Conservation (phyloP, 2,329 filamentous ascomycete species). For the Westerdykella ornata region DNA sequence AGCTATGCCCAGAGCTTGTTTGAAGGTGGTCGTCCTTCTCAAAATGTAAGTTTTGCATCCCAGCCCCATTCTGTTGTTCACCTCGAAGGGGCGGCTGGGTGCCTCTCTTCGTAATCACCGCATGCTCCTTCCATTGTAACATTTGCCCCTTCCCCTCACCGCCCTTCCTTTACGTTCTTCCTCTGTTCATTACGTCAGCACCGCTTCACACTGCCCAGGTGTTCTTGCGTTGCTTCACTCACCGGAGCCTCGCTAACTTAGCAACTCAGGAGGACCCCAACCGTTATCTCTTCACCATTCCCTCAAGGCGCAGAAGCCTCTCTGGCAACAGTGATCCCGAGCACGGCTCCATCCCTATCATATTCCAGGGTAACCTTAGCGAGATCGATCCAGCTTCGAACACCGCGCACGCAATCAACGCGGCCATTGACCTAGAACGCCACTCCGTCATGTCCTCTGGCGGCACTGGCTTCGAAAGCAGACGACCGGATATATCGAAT, state of each 20-base stretch:
- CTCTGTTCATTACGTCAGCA: slow-evolving; percentile 1
- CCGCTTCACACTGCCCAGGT: slow-evolving; percentile 8
- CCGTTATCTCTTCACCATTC: slow-evolving; percentile 19
- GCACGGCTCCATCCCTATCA: slow-evolving; percentile 18
- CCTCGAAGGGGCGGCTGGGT: too few relatives aligned
- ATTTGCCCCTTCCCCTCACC: not conserved
- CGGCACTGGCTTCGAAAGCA: not conserved
- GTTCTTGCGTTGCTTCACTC: not conserved
- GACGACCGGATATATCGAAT: not conserved
- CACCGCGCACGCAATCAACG: slow-evolving; percentile 6
- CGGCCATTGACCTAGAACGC: not conserved
- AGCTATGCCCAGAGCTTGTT: slow-evolving; percentile 14
- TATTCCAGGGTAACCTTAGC: slow-evolving; percentile 19
- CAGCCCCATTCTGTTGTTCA: too few relatives aligned
- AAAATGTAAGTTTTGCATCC: slow-evolving; percentile 25
- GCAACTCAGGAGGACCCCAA: slow-evolving; percentile 17
- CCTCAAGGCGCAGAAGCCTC: slow-evolving; percentile 5
- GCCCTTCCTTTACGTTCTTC: not conserved
- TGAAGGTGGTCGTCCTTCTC: slow-evolving; percentile 21
- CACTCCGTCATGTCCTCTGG: not conserved
- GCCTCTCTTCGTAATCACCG: not conserved
- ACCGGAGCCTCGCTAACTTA: not conserved
- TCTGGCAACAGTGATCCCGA: slow-evolving; percentile 9
- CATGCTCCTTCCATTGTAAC: slow-evolving; percentile 8
- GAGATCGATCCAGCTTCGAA: slow-evolving; percentile 17